Base-by-base conservation (phyloP, 2,329 filamentous ascomycete genomes). In the Teratosphaeria viscida region DNA sequence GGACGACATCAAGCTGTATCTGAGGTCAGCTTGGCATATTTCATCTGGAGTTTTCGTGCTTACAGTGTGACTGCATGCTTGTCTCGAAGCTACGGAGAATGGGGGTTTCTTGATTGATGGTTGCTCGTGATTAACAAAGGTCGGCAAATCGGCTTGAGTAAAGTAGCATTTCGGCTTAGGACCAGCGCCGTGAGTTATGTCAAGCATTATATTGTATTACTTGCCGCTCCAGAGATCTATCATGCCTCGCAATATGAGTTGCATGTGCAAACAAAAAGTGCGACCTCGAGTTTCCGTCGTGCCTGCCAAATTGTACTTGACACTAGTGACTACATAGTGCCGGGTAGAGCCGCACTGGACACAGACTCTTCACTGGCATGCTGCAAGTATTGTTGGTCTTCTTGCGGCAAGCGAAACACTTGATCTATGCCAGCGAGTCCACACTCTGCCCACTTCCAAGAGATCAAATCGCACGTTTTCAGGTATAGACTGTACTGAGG, bases 71-170 rank as follows among this genome's bases (percentile, higher is more conserved):
- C 86, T 78, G 70, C 88, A 90, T 43, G 81, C 79, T 57, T 88
- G 84, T 1, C 78, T 75, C 27, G 82, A 73, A 63, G 96, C 81
- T 0, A 84, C 79, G 0, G 83, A 81, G 79, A 92, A 96, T 2
- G 90, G 92, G 66, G 88, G 85, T 68, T 84, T 86, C 70, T 88
- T 92, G 5, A 77, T 78, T 1, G 90, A 87, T 34, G 83, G 80
- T 67, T 90, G 87, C 60, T 82, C 80, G 5, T 84, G 80, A 71
- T 95, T 85, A 53, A 92, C 77, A 74, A 89, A 87, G 34, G 79
- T 77, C 29, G 80, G 77, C 72, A 92, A 82, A 12, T 79, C 78
- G 49, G 85, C 85, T 68, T 89, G 83, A 0, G 86, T 88, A 64
- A 90, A 85, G 72, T 83, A 87, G 73, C 89, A 92, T 80, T 88